Evolutionary conservation across 768 basidiomycete genomes (phyloP).

Genomic region (Mycena olivaceomarginata): DNA sequence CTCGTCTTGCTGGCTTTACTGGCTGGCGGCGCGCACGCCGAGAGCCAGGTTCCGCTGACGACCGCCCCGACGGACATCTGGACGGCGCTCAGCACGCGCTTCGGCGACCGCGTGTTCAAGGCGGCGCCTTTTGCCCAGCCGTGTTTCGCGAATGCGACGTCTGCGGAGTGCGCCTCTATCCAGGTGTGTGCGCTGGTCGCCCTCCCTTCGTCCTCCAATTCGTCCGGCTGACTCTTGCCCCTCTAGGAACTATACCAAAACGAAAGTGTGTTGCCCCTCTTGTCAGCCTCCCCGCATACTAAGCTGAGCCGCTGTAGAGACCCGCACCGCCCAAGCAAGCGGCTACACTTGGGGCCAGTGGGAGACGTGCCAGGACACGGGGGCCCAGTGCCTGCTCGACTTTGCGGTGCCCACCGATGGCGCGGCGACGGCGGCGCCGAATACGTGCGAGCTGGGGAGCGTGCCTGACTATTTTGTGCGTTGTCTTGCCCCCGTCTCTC

Average conservation of each 20-base stretch:
- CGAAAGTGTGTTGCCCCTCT: constrained; percentile 24
- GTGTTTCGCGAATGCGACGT: constrained; percentile 39
- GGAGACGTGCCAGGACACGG: constrained; percentile 72
- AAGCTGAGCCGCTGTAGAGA: constrained; percentile 7
- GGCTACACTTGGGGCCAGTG: constrained; percentile 66
- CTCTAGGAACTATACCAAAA: constrained; percentile 36
- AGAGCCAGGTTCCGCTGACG: constrained; percentile 23
- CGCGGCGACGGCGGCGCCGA: constrained; percentile 50
- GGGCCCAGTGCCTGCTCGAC: constrained; percentile 69
- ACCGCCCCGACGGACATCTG: constrained; percentile 36
- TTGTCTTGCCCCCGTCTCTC: constrained; percentile 6
- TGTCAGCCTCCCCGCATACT: not conserved
- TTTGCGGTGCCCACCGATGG: constrained; percentile 56
- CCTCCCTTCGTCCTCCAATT: not conserved
- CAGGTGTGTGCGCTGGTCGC: constrained; percentile 12
- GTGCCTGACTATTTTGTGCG: constrained; percentile 62
- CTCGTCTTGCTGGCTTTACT: constrained; percentile 25
- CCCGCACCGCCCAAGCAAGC: constrained; percentile 41
- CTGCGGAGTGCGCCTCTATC: constrained; percentile 30
- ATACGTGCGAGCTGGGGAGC: constrained; percentile 60
- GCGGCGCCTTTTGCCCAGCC: constrained; percentile 36
- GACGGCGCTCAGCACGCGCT: constrained; percentile 18
- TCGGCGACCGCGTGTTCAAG: constrained; percentile 37
- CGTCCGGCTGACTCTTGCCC: not conserved
- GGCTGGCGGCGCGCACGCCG: constrained; percentile 23